phyloP scores from a whole-genome alignment of 345 rosid genomes.

The Alliaria petiolata region DNA sequence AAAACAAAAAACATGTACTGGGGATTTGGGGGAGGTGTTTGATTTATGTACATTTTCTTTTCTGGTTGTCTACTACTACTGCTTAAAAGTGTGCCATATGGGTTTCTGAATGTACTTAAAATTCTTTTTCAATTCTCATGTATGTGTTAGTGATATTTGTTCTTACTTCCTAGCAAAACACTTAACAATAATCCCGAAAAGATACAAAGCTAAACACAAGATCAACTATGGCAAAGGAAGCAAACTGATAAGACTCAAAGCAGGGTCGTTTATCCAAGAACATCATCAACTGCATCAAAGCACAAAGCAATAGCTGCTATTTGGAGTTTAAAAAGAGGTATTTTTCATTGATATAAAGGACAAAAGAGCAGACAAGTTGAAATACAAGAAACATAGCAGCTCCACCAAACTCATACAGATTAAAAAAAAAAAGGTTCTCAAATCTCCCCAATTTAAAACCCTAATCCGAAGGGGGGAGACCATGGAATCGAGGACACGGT shows the following conservation, averaged over 20 bases:
- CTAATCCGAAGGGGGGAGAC: background rate
- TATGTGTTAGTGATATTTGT: constrained; percentile 23
- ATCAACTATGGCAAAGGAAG: background rate
- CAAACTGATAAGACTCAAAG: background rate
- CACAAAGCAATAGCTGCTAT: background rate
- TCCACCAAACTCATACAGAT: background rate
- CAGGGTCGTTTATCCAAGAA: background rate
- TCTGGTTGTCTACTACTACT: constrained; percentile 16
- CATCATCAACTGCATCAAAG: background rate
- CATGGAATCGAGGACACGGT: background rate
- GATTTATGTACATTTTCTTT: constrained; percentile 20
- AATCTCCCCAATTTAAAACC: constrained; percentile 13
- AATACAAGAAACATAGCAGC: background rate
- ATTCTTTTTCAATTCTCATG: constrained; percentile 5
- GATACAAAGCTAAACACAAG: background rate
- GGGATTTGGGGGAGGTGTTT: constrained; percentile 24
- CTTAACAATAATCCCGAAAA: background rate
- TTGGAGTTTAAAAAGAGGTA: background rate
- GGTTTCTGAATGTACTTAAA: constrained; percentile 27
- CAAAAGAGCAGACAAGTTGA: constrained; percentile 3
- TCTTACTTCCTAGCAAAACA: constrained; percentile 4
- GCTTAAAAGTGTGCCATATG: constrained; percentile 23
- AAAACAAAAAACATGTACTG: background rate
- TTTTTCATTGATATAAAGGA: constrained; percentile 17
- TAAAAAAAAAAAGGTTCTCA: no score